Evolutionary conservation across 257 asterid species (phyloP), one percentile per base, ranked within the genome.

Genomic region (Primulina tabacum): DNA sequence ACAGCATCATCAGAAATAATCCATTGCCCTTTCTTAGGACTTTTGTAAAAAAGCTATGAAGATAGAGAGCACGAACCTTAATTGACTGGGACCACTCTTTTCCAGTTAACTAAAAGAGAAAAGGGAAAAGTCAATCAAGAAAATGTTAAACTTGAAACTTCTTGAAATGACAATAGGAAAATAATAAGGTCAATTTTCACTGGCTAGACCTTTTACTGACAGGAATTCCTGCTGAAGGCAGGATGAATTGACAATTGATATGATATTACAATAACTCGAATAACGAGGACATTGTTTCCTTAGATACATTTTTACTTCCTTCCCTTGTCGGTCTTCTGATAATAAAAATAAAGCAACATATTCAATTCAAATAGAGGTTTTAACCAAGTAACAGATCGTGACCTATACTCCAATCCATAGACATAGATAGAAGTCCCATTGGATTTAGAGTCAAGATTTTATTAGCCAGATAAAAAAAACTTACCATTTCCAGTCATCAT

Each of bases 81-180:
- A 90, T 85, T 78, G 76, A 64, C 58, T 68, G 86, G 69, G 80
- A 77, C 96, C 97, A 90, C 78, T 87, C 90, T 75, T 77, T 84
- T 79, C 94, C 96, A 10, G 88, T 75, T 77, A 90, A 72, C 96
- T 90, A 88, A 82, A 79, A 69, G 68, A 68, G 64, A 55, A 65
- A 55, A 57, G 63, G 30, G 16, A 60, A 58, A 67, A 68, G 56
- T 21, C 72, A 59, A 77, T 74, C 33, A 62, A 66, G 29, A 66
- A 28, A 62, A 65, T 14, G 8, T 50, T 17, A 17, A 50, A 50
- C 21, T 50, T 16, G 57, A 50, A 50, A 50, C 57, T 50, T 50
- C 1, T 6, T 12, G 57, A 50, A 5, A 50, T 17, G 57, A 9
- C 57, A 71, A 14, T 12, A 60, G 8, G 8, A 29, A 29, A 59